These are phyloP conservation scores for Eucalyptus pauciflora DNA, from an alignment of 345 rosid genomes.

Conservation along the genomic window DNA sequence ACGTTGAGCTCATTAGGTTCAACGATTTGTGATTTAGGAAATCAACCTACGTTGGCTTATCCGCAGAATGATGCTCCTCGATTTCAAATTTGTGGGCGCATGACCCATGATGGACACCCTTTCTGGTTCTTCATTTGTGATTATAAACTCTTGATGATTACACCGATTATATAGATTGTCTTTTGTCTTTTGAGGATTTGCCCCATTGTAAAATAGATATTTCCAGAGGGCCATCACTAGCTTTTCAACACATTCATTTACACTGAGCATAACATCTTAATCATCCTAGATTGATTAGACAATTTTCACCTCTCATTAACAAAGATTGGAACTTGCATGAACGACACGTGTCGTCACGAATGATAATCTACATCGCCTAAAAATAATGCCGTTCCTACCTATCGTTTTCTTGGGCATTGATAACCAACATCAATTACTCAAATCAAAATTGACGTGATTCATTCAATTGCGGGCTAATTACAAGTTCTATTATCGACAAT, in stretches of 20 bases:
- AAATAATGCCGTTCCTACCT: not conserved
- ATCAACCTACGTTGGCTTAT: not conserved
- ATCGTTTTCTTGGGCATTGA: not conserved
- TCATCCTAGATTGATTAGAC: not conserved
- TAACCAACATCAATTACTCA: not conserved
- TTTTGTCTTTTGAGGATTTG: not conserved
- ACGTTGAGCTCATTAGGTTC: constrained; percentile 36
- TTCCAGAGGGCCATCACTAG: not conserved
- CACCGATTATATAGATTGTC: not conserved
- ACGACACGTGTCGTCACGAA: not conserved
- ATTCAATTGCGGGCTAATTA: not conserved
- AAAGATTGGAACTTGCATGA: not conserved
- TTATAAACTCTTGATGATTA: not conserved
- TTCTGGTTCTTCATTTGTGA: not conserved
- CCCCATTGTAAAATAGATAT: not conserved
- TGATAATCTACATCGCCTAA: not conserved
- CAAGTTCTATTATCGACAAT: not conserved
- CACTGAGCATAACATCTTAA: not conserved
- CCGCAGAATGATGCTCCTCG: not conserved
- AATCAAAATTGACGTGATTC: not conserved
- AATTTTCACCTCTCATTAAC: not conserved
- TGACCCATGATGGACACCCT: not conserved
- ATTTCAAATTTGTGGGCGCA: not conserved
- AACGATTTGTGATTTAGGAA: constrained; percentile 25
- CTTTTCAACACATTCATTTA: not conserved